Conservation (phyloP, 2,329 filamentous ascomycete genomes). For the Gaeumannomyces tritici region DNA sequence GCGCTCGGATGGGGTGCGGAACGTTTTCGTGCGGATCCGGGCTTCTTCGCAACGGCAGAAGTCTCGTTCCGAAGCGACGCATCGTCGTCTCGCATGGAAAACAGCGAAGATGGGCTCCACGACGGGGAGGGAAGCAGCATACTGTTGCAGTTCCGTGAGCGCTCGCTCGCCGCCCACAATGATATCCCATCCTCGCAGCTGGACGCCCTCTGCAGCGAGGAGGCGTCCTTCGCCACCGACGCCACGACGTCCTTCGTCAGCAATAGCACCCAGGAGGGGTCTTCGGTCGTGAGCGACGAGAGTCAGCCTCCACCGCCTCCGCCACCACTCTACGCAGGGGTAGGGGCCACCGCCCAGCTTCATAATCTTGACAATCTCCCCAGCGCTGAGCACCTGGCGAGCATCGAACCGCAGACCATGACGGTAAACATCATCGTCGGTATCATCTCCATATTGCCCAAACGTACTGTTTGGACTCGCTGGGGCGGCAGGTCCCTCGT, state of each 20-base stretch:
- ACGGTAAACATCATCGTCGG: conserved; percentile 76
- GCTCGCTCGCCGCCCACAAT: conserved; percentile 65
- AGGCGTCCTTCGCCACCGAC: conserved; percentile 22
- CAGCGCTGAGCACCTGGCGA: conserved; percentile 50
- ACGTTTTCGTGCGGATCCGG: conserved; percentile 6
- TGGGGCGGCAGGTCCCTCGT: conserved; percentile 58
- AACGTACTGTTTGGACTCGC: conserved; percentile 58
- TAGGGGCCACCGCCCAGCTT: conserved; percentile 28
- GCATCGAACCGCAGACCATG: conserved; percentile 69
- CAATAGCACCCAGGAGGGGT: conserved; percentile 11
- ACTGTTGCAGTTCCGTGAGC: conserved; percentile 62
- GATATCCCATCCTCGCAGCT: conserved; percentile 55
- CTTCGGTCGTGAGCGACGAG: neutral
- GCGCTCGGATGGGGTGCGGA: conserved; percentile 11
- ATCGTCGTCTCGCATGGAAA: conserved; percentile 9
- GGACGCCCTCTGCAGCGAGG: conserved; percentile 9
- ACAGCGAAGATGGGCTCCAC: conserved; percentile 18
- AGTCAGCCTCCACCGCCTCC: neutral
- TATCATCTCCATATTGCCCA: conserved; percentile 60
- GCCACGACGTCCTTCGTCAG: conserved; percentile 26
- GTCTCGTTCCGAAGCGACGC: conserved; percentile 18
- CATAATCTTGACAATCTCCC: conserved; percentile 64
- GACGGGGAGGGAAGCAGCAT: conserved; percentile 9
- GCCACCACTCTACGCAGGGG: conserved; percentile 10
- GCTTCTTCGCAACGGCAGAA: conserved; percentile 37